phyloP scores from a whole-genome alignment of 2,329 filamentous ascomycete genomes.

The Trichoderma oligosporum region DNA sequence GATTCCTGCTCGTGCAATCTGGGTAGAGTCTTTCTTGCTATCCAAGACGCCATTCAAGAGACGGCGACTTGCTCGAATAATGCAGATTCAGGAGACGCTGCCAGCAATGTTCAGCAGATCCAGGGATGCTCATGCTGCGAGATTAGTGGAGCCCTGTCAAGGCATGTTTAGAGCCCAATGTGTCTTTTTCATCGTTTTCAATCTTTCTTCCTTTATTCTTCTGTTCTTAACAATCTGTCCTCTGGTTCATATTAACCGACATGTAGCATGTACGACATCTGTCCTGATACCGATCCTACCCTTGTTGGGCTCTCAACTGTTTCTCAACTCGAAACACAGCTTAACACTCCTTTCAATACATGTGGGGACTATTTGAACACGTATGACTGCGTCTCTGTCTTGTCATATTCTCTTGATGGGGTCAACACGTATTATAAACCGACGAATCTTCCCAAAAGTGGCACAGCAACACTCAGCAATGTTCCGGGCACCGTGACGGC shows the following conservation, averaged over 20 bases:
- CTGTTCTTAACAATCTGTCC: not conserved
- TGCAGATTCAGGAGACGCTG: conserved; percentile 24
- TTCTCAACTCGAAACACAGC: conserved; percentile 19
- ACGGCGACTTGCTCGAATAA: conserved; percentile 22
- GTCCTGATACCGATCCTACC: conserved; percentile 31
- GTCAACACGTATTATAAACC: conserved; percentile 26
- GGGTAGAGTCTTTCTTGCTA: conserved; percentile 29
- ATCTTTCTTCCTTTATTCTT: not conserved
- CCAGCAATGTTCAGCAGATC: conserved; percentile 23
- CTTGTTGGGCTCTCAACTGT: conserved; percentile 24
- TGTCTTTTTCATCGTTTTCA: not conserved
- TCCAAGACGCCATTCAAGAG: conserved; percentile 23
- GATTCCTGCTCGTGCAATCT: conserved; percentile 38
- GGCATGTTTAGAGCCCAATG: too few species aligned
- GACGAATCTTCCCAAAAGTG: conserved; percentile 27
- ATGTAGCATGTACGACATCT: conserved; percentile 25
- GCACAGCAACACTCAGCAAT: conserved; percentile 32
- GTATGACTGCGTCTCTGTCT: conserved; percentile 25
- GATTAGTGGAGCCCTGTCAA: conserved; percentile 35
- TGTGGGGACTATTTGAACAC: conserved; percentile 23
- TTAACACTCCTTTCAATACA: conserved; percentile 20
- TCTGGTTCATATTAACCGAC: conserved; percentile 1
- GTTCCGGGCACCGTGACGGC: conserved; percentile 30
- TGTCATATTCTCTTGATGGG: conserved; percentile 23
- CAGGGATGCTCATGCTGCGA: conserved; percentile 35